Percentiles rank a stretch among this genome's conserved stretches.
phyloP scores from a whole-genome alignment of 2,329 filamentous ascomycete genomes.

The Monosporascus sp. region DNA sequence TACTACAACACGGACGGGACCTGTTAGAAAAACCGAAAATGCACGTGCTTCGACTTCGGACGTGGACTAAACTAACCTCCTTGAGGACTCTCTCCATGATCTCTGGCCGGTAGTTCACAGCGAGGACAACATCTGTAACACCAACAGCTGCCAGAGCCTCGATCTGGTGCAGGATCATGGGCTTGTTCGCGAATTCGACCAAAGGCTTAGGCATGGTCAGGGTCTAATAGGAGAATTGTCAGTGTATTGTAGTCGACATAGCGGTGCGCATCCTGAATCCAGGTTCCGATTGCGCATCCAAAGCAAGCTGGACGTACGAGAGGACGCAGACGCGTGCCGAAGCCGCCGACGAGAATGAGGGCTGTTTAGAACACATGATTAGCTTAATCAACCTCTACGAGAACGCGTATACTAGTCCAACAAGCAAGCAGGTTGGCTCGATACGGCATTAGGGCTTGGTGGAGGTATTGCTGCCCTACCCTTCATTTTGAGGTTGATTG shows the following conservation, averaged over 20 bases:
- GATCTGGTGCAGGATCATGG: constrained; percentile 98
- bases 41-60: constrained; percentile 1
- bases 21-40: constrained; percentile 9
- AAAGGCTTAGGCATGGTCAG: constrained; percentile 95
- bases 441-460: neutral
- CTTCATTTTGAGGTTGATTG: constrained; percentile 30
- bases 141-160: constrained; percentile 89
- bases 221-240: constrained; percentile 54
- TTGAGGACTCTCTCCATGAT: constrained; percentile 92
- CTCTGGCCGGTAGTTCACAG: constrained; percentile 98
- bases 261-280: neutral
- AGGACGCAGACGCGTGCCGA: constrained; percentile 94
- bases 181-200: constrained; percentile 97
- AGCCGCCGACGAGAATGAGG: constrained; percentile 98
- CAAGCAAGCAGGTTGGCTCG: constrained; percentile 12
- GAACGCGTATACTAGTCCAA: neutral
- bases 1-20: constrained; percentile 51
- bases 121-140: constrained; percentile 95
- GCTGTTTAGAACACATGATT: constrained; percentile 45
- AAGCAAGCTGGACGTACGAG: constrained; percentile 59
- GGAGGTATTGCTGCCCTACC: constrained; percentile 27
- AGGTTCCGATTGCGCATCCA: neutral
- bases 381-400: neutral
- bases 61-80: constrained; percentile 56
- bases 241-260: constrained; percentile 5